Evolutionary conservation across 2,329 filamentous ascomycete genomes (phyloP).

Genomic region (Colletotrichum karsti): DNA sequence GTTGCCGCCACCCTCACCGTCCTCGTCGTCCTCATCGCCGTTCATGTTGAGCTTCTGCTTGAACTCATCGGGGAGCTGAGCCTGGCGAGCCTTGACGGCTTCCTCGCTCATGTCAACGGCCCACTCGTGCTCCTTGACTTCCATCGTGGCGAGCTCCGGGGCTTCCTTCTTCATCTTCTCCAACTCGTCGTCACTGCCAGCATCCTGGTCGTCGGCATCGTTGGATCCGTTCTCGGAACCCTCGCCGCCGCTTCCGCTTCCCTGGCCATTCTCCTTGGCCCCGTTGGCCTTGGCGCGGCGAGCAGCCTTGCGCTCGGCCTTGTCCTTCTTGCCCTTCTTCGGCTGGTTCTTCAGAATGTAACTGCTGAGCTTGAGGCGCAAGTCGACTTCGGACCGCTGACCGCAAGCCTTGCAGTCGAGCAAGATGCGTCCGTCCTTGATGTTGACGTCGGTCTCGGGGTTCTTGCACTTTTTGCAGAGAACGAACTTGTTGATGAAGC

Average conservation of each 20-base stretch:
- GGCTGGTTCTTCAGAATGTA: conserved; percentile 98
- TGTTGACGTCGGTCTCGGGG: conserved; percentile 93
- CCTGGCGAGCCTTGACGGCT: conserved; percentile 92
- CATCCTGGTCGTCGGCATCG: conserved; percentile 65
- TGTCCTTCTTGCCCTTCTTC: conserved; percentile 97
- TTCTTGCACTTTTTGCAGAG: conserved; percentile 99
- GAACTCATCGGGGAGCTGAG: conserved; percentile 92
- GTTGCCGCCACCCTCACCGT: conserved; percentile 77
- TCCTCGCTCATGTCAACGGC: conserved; percentile 96
- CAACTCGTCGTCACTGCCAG: conserved; percentile 90
- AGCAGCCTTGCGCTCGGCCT: conserved; percentile 89
- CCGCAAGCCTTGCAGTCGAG: conserved; percentile 99
- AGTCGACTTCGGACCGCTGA: conserved; percentile 89
- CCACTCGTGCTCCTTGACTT: conserved; percentile 90
- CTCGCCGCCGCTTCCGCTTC: conserved; percentile 70
- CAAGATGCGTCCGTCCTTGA: conserved; percentile 91
- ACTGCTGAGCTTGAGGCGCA: conserved; percentile 93
- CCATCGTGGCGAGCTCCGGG: conserved; percentile 58
- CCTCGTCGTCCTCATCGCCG: conserved; percentile 80
- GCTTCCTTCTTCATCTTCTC: conserved; percentile 78
- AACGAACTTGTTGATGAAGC: conserved; percentile 98
- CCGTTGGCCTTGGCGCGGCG: conserved; percentile 83
- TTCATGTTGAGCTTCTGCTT: conserved; percentile 90
- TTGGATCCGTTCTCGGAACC: conserved; percentile 59
- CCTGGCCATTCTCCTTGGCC: conserved; percentile 61